Percentiles rank a stretch among this genome's conserved stretches.
Conservation (phyloP, 139 green algal species). For the Trebouxia sp. region DNA sequence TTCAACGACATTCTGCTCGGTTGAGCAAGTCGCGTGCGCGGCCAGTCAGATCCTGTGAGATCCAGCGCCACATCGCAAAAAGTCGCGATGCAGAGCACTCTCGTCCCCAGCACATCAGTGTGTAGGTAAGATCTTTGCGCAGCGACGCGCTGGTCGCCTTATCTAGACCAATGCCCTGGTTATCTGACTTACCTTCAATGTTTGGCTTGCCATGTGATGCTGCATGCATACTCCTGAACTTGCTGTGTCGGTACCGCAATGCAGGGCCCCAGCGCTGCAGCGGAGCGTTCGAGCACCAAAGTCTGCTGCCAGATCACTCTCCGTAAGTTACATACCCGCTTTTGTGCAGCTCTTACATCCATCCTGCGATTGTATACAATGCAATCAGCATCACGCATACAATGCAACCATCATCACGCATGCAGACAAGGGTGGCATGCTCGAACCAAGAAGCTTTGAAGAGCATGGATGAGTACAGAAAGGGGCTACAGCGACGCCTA, state of each 20-base stretch:
- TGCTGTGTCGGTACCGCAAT: no score
- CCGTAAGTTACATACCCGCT: not conserved
- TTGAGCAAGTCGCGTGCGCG: no score
- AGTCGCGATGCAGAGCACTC: not conserved
- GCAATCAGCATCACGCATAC: not conserved
- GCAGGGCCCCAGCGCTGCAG: not conserved
- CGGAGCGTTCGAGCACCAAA: not conserved
- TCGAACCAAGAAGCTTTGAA: conserved; percentile 43
- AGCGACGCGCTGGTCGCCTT: not conserved
- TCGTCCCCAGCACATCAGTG: not conserved
- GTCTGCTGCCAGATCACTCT: not conserved
- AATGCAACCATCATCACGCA: not conserved
- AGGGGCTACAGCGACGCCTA: conserved; percentile 29
- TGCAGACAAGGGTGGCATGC: not conserved
- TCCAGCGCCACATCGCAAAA: no score
- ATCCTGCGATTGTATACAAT: not conserved
- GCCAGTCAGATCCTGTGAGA: no score
- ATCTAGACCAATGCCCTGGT: no score
- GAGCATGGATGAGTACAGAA: conserved; percentile 43
- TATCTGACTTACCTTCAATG: not conserved
- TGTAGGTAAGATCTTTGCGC: not conserved
- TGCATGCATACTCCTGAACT: no score
- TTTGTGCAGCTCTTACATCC: not conserved
- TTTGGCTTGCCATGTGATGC: no score
- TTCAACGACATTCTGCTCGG: no score